Conservation (phyloP, 495 filamentous ascomycete species). For the Aspergillus conjunctus region DNA sequence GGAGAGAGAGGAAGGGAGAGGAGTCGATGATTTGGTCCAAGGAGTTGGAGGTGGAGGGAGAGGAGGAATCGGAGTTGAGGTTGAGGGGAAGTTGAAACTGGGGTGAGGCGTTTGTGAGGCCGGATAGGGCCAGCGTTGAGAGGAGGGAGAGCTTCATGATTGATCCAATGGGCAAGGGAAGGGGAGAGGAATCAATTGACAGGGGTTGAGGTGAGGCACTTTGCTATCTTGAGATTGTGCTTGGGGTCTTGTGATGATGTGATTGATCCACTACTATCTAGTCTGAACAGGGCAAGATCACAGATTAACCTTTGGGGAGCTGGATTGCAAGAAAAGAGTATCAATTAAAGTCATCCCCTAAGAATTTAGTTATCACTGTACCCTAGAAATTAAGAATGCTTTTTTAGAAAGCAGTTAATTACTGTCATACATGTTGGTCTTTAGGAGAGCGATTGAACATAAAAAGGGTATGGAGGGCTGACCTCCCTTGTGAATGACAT, state of each 20-base stretch:
- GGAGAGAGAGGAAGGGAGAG: constrained; percentile 69
- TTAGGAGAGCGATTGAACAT: too few relatives aligned
- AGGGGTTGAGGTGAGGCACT: not conserved
- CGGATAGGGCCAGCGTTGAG: constrained; percentile 27
- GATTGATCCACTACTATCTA: not conserved
- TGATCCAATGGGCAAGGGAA: not conserved
- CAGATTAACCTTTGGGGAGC: not conserved
- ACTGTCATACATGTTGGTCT: too few relatives aligned
- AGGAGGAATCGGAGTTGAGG: not conserved
- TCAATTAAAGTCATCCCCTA: too few relatives aligned
- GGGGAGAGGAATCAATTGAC: not conserved
- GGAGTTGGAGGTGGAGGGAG: not conserved
- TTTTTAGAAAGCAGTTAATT: too few relatives aligned
- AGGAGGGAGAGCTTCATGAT: constrained; percentile 25
- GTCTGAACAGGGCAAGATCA: not conserved
- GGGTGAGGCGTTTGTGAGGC: constrained; percentile 26
- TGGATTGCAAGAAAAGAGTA: not conserved
- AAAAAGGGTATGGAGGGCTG: not conserved
- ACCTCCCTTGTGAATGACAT: constrained; percentile 7
- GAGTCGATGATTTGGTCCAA: constrained; percentile 37
- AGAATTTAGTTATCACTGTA: too few relatives aligned
- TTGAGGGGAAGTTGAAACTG: constrained; percentile 12
- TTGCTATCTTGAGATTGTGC: not conserved
- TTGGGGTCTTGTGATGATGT: not conserved
- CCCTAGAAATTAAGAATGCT: too few relatives aligned